A percentile compares a stretch with the other conserved stretches of the same genome.
phyloP scores from a whole-genome alignment of 306 rosid genomes.

The Pterocarpus santalinus region DNA sequence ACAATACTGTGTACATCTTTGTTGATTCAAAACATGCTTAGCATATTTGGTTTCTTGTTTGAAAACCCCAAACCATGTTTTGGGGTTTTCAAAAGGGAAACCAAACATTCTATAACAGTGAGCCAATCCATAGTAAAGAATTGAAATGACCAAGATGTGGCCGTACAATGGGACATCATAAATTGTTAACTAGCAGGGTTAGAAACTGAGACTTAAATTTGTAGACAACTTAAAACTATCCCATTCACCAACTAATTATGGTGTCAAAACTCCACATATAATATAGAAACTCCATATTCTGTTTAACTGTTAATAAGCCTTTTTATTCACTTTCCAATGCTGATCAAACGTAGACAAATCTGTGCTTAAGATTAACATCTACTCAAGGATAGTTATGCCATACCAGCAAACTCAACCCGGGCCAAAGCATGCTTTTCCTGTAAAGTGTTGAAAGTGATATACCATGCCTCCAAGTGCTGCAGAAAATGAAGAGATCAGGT shows the following conservation, averaged over 20 bases:
- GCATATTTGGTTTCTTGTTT: neutral
- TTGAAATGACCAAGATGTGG: constrained; percentile 18
- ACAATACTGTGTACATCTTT: neutral
- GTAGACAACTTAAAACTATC: constrained; percentile 10
- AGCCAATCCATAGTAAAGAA: constrained; percentile 18
- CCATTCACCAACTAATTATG: neutral
- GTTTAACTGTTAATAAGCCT: neutral
- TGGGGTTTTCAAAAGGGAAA: too few relatives aligned
- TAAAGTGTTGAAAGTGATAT: constrained; percentile 83
- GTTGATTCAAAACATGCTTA: neutral
- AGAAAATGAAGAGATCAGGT: constrained; percentile 21
- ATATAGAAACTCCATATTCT: neutral
- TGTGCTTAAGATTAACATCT: constrained; percentile 13
- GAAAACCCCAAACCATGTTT: too few relatives aligned
- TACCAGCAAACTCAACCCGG: constrained; percentile 92
- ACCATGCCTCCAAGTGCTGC: constrained; percentile 92
- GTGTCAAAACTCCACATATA: neutral
- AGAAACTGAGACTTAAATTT: constrained; percentile 18
- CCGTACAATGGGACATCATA: neutral
- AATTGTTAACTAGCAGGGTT: constrained; percentile 3
- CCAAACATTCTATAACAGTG: too few relatives aligned
- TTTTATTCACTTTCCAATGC: neutral
- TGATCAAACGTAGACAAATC: constrained; percentile 20
- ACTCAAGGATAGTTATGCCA: constrained; percentile 34
- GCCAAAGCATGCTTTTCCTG: constrained; percentile 85